These are phyloP conservation scores for Millerago galiae DNA, from an alignment of 805 yeast species.

Conservation along the genomic window DNA sequence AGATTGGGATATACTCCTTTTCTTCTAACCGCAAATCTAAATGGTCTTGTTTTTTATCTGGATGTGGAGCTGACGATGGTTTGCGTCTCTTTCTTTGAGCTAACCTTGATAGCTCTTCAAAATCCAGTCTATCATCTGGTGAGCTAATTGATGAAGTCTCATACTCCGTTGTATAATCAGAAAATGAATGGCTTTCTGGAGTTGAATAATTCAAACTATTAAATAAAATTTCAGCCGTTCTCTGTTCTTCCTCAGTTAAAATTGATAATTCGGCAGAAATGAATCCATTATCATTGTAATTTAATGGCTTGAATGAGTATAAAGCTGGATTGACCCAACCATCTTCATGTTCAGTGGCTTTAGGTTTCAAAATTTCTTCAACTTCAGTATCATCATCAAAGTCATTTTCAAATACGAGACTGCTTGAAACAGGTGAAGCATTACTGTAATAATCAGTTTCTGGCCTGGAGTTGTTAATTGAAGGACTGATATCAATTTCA, in stretches of 20 bases:
- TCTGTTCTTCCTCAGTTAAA: neutral
- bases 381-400: too few relatives aligned
- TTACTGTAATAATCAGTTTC: too few relatives aligned
- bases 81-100: neutral
- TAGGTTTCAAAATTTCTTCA: neutral
- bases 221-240: conserved; percentile 1
- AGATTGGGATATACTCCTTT: conserved; percentile 4
- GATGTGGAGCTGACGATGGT: too few relatives aligned
- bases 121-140: neutral
- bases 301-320: neutral
- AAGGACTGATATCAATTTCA: too few relatives aligned
- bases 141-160: neutral
- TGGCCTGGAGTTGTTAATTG: too few relatives aligned
- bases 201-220: neutral
- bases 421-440: too few relatives aligned
- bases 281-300: neutral
- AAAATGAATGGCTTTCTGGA: too few relatives aligned
- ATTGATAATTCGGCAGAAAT: too few relatives aligned
- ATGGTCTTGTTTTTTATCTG: too few relatives aligned
- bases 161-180: too few relatives aligned
- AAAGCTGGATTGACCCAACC: neutral
- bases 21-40: neutral
- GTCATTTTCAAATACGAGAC: neutral
- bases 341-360: neutral
- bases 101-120: neutral